Evolutionary conservation across 208 protist species (phyloP).

Genomic region (Leptomonas pyrrhocoris): DNA sequence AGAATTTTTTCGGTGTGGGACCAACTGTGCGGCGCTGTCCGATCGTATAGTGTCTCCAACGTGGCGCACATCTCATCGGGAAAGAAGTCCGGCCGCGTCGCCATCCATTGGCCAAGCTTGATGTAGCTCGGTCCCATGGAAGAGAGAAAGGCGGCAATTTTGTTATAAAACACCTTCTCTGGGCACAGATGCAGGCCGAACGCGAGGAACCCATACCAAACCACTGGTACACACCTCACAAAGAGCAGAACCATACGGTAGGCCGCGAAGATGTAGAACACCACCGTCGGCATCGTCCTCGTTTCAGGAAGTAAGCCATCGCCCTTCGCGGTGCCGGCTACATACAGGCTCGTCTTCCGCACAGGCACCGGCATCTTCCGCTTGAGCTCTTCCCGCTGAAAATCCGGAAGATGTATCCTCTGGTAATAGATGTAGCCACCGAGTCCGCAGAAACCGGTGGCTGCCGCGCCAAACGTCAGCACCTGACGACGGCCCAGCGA

Average conservation of each 20-base stretch:
- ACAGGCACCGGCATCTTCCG: constrained; percentile 31
- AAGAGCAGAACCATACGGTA: constrained; percentile 50
- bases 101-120: constrained; percentile 95
- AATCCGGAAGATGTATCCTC: constrained; percentile 40
- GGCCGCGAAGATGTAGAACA: constrained; percentile 42
- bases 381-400: constrained; percentile 20
- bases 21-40: constrained; percentile 73
- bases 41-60: constrained; percentile 76
- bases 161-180: constrained; percentile 55
- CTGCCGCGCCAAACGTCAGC: constrained; percentile 24
- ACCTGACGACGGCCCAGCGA: constrained; percentile 57
- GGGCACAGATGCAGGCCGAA: constrained; percentile 61
- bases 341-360: constrained; percentile 57
- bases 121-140: constrained; percentile 92
- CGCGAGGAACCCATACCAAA: constrained; percentile 62
- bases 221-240: constrained; percentile 39
- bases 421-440: constrained; percentile 59
- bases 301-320: constrained; percentile 29
- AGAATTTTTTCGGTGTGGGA: constrained; percentile 79
- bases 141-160: constrained; percentile 55
- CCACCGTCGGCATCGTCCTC: constrained; percentile 30
- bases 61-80: constrained; percentile 67
- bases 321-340: constrained; percentile 45
- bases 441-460: constrained; percentile 32
- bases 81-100: constrained; percentile 92